Evolutionary conservation across 169 alveolate species (phyloP).

Genomic region (Plasmodium cynomolgi): DNA sequence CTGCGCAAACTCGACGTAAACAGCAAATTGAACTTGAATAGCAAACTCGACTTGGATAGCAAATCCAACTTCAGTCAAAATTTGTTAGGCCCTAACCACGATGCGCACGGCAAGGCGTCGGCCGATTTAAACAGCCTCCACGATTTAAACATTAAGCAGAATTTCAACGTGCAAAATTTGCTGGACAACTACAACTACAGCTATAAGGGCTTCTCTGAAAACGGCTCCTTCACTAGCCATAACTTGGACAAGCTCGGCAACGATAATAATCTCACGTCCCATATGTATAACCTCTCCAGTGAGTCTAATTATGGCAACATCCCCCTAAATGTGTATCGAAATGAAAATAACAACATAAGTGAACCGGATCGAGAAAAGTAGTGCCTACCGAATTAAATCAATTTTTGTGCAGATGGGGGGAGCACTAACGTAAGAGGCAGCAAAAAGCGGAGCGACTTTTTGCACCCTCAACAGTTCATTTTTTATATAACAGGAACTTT

Average conservation of each 20-base stretch:
- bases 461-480: not conserved
- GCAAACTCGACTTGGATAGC: too few species aligned
- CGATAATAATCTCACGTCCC: not conserved
- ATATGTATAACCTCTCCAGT: not conserved
- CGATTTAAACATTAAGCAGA: slow-evolving; percentile 40
- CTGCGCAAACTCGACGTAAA: not conserved
- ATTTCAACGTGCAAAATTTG: slow-evolving; percentile 64
- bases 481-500: not conserved
- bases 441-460: not conserved
- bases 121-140: not conserved
- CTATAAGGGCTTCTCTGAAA: slow-evolving; percentile 13
- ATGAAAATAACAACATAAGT: slow-evolving; percentile 14
- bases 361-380: not conserved
- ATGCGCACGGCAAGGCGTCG: not conserved
- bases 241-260: not conserved
- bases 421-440: not conserved
- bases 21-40: not conserved
- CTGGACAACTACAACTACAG: slow-evolving; percentile 62
- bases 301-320: slow-evolving; percentile 3
- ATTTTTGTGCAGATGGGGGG: not conserved
- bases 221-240: not conserved
- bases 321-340: slow-evolving; percentile 41
- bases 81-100: not conserved
- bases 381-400: not conserved
- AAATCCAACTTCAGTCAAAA: not conserved